Percentiles rank a stretch among this genome's conserved stretches.
Conservation (phyloP, 2,329 filamentous ascomycete species). For the Fusarium musae region DNA sequence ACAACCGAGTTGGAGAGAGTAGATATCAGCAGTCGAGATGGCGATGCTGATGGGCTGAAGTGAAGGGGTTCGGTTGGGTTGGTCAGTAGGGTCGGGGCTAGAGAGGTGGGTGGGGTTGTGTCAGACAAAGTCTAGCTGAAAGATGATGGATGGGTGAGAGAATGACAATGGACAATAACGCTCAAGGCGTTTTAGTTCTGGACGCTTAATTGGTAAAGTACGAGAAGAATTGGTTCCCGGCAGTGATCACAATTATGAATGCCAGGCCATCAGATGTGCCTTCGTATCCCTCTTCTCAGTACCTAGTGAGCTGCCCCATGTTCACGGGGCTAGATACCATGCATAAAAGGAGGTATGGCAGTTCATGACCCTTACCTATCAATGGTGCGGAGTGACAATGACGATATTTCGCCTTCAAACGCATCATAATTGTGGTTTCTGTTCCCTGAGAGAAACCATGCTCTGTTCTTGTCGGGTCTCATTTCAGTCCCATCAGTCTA, state of each 20-base stretch:
- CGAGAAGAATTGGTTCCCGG: not conserved
- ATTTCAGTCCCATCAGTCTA: not conserved
- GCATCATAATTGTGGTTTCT: not conserved
- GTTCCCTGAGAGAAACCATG: not conserved
- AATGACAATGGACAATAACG: not conserved
- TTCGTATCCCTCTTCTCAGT: not conserved
- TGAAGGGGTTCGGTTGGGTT: slow-evolving; percentile 21
- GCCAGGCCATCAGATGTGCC: not conserved
- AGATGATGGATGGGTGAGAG: slow-evolving; percentile 17
- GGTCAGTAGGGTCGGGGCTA: slow-evolving; percentile 17
- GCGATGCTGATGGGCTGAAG: slow-evolving; percentile 21
- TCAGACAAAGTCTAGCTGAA: slow-evolving; percentile 29
- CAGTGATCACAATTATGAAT: not conserved
- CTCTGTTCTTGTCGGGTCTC: not conserved
- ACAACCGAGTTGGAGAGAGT: slow-evolving; percentile 2
- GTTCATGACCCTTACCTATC: not conserved
- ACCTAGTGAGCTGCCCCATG: not conserved
- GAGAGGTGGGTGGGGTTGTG: slow-evolving; percentile 31
- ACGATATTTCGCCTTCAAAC: not conserved
- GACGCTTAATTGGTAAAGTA: not conserved
- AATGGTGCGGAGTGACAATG: slow-evolving; percentile 11
- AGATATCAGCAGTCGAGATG: slow-evolving; percentile 21
- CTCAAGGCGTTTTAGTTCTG: slow-evolving; percentile 5
- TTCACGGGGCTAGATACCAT: not conserved
- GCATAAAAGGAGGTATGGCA: not conserved